These are phyloP conservation scores for Starmerella apicola DNA, from an alignment of 805 yeast species.

Conservation along the genomic window DNA sequence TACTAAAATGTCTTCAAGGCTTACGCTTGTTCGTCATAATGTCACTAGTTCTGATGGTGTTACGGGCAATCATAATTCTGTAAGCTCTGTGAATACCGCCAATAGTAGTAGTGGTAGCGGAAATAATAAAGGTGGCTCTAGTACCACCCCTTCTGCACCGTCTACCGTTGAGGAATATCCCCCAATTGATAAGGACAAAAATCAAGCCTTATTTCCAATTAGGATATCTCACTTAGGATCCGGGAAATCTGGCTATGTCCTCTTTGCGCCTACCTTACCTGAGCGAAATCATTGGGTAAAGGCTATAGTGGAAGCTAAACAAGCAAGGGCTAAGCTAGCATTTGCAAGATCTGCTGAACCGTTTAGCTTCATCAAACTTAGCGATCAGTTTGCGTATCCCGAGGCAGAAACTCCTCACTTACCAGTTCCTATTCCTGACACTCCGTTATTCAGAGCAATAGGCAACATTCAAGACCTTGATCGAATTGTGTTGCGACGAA, in stretches of 20 bases:
- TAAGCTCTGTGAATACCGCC: not conserved
- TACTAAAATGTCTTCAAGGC: constrained; percentile 21
- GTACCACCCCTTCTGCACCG: no score
- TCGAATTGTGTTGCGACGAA: constrained; percentile 24
- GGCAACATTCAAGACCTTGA: constrained; percentile 12
- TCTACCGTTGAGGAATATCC: constrained; percentile 1
- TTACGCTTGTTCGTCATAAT: constrained; percentile 17
- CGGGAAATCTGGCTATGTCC: constrained; percentile 23
- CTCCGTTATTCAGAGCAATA: constrained; percentile 29
- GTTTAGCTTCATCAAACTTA: constrained; percentile 39
- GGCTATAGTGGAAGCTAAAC: constrained; percentile 37
- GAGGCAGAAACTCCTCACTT: constrained; percentile 34
- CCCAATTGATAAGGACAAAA: constrained; percentile 13
- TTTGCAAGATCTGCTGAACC: constrained; percentile 37
- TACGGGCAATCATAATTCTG: not conserved
- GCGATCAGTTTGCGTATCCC: constrained; percentile 59
- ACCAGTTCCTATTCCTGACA: constrained; percentile 24
- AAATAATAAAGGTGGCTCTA: constrained; percentile 10
- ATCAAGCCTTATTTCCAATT: constrained; percentile 27
- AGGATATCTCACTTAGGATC: constrained; percentile 28
- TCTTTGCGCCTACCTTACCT: constrained; percentile 23
- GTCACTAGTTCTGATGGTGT: not conserved
- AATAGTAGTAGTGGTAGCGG: not conserved
- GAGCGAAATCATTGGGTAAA: constrained; percentile 51
- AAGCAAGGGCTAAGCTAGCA: constrained; percentile 27